Evolutionary conservation across 208 protist genomes (phyloP), one percentile per base, ranked within the genome.

Genomic region (Crithidia thermophila): DNA sequence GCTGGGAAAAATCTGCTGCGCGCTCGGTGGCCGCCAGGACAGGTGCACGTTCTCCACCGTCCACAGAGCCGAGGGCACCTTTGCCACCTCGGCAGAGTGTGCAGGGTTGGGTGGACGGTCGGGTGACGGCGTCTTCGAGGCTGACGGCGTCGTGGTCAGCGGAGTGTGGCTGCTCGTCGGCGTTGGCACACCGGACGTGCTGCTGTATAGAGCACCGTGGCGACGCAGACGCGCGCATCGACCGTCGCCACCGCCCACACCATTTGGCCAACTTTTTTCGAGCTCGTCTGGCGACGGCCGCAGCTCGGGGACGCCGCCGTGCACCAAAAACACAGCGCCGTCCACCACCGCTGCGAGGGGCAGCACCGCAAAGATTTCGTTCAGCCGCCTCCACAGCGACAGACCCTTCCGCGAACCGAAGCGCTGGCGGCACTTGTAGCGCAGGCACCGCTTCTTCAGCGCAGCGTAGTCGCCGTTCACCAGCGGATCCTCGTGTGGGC

Each of bases 261-360:
- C 7, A 36, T 27, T 4, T 7, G 8, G 21, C 40, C 20, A 13
- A 20, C 49, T 28, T 18, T 20, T 28, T 4, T 9, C 3, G 10
- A 11, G 34, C 3, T 20, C 10, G 4, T 20, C 42, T 51, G 45
- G 39, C 11, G 45, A 67, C n/a, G 39, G 28, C 52, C 49, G 50
- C 45, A 89, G 62, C 42, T 75, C 66, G n/a, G 92, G 94, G 42
- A 98, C 87, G 37, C 94, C 94, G 23, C 91, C 90, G 75, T 98
- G 95, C 49, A 72, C 82, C 14, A 86, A 84, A 73, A 98, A 97
- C 11, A 95, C 74, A 2, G 30, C 75, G 1, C 79, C 77, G 63
- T 98, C 94, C 28, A 98, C 81, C 55, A 95, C 84, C 10, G 94
- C 93, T 0, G 85, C 79, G 3, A 98, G 18, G 0, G 93, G 92